phyloP scores from a whole-genome alignment of 2,329 filamentous ascomycete genomes.

The Trichoderma sp. region DNA sequence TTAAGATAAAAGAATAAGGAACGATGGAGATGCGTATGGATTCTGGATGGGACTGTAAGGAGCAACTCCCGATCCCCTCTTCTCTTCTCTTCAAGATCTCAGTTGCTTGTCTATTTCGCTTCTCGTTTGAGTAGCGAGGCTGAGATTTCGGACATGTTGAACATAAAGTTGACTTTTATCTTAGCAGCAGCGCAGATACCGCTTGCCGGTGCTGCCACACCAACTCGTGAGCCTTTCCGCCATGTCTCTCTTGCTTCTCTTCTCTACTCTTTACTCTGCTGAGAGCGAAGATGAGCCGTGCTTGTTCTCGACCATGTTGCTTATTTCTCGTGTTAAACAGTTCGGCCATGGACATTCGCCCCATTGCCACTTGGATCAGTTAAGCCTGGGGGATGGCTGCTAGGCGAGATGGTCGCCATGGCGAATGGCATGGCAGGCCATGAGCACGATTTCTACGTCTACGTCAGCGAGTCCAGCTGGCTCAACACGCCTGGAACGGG shows the following conservation, averaged over 20 bases:
- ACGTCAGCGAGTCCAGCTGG: constrained; percentile 51
- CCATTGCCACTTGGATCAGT: constrained; percentile 47
- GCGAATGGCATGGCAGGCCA: constrained; percentile 53
- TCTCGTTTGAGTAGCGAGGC: background rate
- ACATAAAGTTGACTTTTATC: constrained; percentile 17
- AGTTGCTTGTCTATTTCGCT: background rate
- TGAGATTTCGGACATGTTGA: background rate
- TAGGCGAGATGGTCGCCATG: constrained; percentile 47
- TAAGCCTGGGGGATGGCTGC: constrained; percentile 50
- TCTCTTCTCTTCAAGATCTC: background rate
- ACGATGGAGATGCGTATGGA: constrained; percentile 8
- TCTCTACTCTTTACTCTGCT: background rate
- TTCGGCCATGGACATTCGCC: constrained; percentile 24
- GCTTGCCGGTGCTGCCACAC: constrained; percentile 15
- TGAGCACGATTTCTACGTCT: constrained; percentile 52
- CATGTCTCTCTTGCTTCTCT: background rate
- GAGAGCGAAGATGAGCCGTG: background rate
- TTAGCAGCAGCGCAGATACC: constrained; percentile 19
- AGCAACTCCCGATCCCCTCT: background rate
- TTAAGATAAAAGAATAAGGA: background rate
- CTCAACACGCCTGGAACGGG: constrained; percentile 32
- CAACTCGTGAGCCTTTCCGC: constrained; percentile 12
- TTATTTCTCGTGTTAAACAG: constrained; percentile 10
- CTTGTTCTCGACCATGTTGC: background rate
- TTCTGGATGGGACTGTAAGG: constrained; percentile 19